Evolutionary conservation across 345 rosid species (phyloP).

Genomic region (Ceriops zippeliana): DNA sequence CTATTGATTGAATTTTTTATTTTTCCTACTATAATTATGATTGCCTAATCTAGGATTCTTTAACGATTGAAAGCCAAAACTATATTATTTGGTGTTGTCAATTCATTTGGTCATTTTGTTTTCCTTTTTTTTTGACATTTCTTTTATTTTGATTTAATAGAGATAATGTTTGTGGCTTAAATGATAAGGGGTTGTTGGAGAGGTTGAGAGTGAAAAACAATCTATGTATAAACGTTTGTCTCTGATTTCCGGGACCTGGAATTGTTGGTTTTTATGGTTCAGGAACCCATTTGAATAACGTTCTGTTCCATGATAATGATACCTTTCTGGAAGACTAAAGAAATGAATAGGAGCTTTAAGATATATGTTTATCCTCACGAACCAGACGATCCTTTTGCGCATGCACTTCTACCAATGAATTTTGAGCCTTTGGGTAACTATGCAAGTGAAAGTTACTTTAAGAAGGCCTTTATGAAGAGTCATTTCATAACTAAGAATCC

Average conservation of each 20-base stretch:
- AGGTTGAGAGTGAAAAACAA: not conserved
- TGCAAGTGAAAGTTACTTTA: constrained; percentile 60
- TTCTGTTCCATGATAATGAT: constrained; percentile 45
- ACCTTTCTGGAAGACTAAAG: constrained; percentile 43
- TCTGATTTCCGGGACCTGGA: constrained; percentile 17
- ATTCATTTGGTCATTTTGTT: no score
- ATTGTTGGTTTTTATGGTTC: constrained; percentile 38
- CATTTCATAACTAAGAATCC: constrained; percentile 51
- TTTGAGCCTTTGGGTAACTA: constrained; percentile 49
- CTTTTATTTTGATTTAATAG: not conserved
- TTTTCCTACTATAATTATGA: no score
- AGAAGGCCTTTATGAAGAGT: constrained; percentile 46
- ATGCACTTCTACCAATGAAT: constrained; percentile 43
- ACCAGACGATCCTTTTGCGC: constrained; percentile 39
- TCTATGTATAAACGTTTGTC: constrained; percentile 4
- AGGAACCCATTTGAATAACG: constrained; percentile 35
- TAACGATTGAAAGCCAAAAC: no score
- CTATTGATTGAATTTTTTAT: no score
- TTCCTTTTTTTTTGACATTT: no score
- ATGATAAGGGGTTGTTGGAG: not conserved
- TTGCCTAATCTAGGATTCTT: no score
- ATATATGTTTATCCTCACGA: constrained; percentile 56
- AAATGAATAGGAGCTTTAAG: constrained; percentile 57
- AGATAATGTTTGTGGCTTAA: not conserved
- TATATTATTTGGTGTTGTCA: no score